Evolutionary conservation across 2,329 filamentous ascomycete species (phyloP).

Genomic region (Verticillium dahliae): DNA sequence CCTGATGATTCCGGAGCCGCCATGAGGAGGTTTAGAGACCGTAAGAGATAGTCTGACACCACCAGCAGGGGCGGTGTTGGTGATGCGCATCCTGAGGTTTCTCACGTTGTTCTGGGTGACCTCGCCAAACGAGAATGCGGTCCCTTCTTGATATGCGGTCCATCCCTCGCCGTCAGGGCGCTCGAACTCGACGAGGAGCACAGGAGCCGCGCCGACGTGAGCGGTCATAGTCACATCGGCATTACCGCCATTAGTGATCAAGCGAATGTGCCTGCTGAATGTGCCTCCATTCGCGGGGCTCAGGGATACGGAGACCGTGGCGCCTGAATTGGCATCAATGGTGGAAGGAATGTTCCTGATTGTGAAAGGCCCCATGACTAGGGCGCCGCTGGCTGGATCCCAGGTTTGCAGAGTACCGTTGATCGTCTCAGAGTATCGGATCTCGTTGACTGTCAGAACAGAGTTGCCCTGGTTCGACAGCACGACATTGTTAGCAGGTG

Average conservation of each 20-base stretch:
- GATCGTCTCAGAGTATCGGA: slow-evolving; percentile 35
- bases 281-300: slow-evolving; percentile 38
- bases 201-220: slow-evolving; percentile 40
- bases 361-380: slow-evolving; percentile 39
- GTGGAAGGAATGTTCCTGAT: slow-evolving; percentile 37
- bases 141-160: slow-evolving; percentile 35
- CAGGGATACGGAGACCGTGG: slow-evolving; percentile 38
- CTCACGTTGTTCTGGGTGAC: slow-evolving; percentile 44
- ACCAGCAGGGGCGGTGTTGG: slow-evolving; percentile 39
- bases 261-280: slow-evolving; percentile 39
- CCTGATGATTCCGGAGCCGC: slow-evolving; percentile 44
- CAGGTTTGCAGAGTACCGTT: slow-evolving; percentile 37
- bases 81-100: slow-evolving; percentile 43
- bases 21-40: slow-evolving; percentile 55
- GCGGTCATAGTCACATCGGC: slow-evolving; percentile 40
- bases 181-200: slow-evolving; percentile 48
- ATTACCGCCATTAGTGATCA: slow-evolving; percentile 42
- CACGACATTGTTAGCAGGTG: slow-evolving; percentile 34
- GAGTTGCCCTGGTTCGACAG: slow-evolving; percentile 44
- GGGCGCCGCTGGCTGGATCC: slow-evolving; percentile 24
- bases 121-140: slow-evolving; percentile 47
- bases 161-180: slow-evolving; percentile 41
- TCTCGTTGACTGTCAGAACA: slow-evolving; percentile 32
- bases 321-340: slow-evolving; percentile 30
- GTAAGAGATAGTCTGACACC: slow-evolving; percentile 45